These are phyloP conservation scores for Verticillium alfalfae DNA, from an alignment of 2,329 filamentous ascomycete genomes.

Conservation along the genomic window DNA sequence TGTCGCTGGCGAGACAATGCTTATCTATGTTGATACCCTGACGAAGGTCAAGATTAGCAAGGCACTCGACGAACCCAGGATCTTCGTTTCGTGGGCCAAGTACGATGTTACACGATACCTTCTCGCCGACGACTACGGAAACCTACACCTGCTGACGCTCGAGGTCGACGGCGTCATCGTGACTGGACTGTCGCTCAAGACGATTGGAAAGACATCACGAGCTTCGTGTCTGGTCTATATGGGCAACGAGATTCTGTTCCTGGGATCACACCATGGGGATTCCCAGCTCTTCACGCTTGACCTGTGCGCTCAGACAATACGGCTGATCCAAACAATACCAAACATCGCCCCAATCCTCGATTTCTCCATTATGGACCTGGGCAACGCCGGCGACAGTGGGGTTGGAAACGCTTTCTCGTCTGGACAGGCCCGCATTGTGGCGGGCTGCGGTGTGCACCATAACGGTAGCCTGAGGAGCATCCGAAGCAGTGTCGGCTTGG, in stretches of 20 bases:
- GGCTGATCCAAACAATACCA: conserved; percentile 66
- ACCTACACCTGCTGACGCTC: conserved; percentile 78
- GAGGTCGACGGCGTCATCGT: conserved; percentile 62
- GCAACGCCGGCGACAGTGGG: conserved; percentile 72
- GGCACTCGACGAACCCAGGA: conserved; percentile 65
- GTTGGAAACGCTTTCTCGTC: conserved; percentile 85
- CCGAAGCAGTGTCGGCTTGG: conserved; percentile 86
- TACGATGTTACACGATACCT: conserved; percentile 78
- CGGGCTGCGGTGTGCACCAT: conserved; percentile 83
- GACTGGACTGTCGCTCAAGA: conserved; percentile 63
- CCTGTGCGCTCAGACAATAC: conserved; percentile 36
- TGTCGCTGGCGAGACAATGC: conserved; percentile 71
- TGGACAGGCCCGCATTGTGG: conserved; percentile 88
- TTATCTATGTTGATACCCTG: conserved; percentile 80
- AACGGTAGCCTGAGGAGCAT: conserved; percentile 88
- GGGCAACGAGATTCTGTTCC: conserved; percentile 66
- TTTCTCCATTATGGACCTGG: conserved; percentile 95
- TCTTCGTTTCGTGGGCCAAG: conserved; percentile 88
- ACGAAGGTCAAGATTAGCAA: conserved; percentile 62
- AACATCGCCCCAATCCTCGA: conserved; percentile 92
- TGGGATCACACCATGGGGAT: conserved; percentile 90
- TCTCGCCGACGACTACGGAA: conserved; percentile 88
- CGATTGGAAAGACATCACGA: conserved; percentile 62
- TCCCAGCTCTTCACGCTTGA: conserved; percentile 71
- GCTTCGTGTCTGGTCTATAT: conserved; percentile 77